Conservation (phyloP, 2,329 filamentous ascomycete species). For the Akanthomyces lecanii region DNA sequence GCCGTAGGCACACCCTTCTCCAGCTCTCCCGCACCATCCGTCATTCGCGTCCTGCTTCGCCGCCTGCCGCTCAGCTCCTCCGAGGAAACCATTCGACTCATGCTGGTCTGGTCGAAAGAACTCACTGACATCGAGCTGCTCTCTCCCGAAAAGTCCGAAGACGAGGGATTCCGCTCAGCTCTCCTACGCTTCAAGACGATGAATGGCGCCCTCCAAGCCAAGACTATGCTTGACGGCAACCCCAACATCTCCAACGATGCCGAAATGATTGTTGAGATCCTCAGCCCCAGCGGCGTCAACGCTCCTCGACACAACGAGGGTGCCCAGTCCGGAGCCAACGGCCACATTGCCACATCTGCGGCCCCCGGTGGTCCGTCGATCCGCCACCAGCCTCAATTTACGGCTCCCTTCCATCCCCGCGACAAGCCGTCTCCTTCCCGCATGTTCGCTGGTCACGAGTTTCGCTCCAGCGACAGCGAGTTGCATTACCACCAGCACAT, state of each 20-base stretch:
- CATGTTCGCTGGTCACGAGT: constrained; percentile 48
- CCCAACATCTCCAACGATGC: constrained; percentile 47
- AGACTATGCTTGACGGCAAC: constrained; percentile 54
- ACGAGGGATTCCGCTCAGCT: constrained; percentile 48
- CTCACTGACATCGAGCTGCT: constrained; percentile 49
- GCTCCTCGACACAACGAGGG: constrained; percentile 25
- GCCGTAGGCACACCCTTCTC: constrained; percentile 38
- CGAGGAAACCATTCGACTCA: constrained; percentile 50
- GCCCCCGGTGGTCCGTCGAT: constrained; percentile 30
- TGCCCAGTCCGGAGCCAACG: constrained; percentile 19
- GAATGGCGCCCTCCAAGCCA: constrained; percentile 52
- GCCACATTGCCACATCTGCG: constrained; percentile 36
- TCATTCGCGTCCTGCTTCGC: constrained; percentile 47
- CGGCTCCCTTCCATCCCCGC: constrained; percentile 53
- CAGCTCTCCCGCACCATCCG: constrained; percentile 31
- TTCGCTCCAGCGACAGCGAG: constrained; percentile 50
- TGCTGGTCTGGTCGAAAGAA: constrained; percentile 57
- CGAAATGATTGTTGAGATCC: constrained; percentile 55
- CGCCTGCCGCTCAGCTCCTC: constrained; percentile 51
- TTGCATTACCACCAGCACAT: constrained; percentile 57
- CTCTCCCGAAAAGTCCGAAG: constrained; percentile 44
- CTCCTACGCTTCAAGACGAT: constrained; percentile 50
- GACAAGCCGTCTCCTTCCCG: constrained; percentile 60
- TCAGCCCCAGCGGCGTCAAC: constrained; percentile 37
- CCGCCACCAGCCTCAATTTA: constrained; percentile 57